These are phyloP conservation scores for Pugionium cornutum DNA, from an alignment of 345 rosid species.

Conservation along the genomic window DNA sequence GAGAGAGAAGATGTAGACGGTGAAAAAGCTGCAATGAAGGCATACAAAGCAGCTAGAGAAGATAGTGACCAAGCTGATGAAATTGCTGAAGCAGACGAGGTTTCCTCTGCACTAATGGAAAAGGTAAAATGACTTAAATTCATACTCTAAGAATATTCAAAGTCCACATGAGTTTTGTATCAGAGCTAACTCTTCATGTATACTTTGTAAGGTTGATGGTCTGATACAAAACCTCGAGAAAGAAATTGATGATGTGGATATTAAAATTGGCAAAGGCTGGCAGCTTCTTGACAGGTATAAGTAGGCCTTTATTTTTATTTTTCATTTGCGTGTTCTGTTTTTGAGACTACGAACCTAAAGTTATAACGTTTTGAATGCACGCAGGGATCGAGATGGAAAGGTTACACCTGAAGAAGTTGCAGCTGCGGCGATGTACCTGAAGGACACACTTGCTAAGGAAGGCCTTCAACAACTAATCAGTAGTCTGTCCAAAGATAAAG, in stretches of 20 bases:
- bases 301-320: neutral
- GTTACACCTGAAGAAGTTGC: constrained; percentile 90
- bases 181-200: constrained; percentile 23
- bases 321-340: neutral
- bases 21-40: constrained; percentile 72
- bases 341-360: constrained; percentile 7
- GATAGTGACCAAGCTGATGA: constrained; percentile 55
- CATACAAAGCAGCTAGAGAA: constrained; percentile 81
- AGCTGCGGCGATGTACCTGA: constrained; percentile 76
- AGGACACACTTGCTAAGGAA: constrained; percentile 68
- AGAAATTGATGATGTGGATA: constrained; percentile 86
- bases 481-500: constrained; percentile 77
- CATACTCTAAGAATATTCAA: neutral
- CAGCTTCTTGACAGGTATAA: constrained; percentile 74
- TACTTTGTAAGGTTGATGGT: constrained; percentile 62
- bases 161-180: constrained; percentile 9
- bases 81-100: constrained; percentile 54
- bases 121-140: constrained; percentile 46
- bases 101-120: constrained; percentile 79
- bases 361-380: constrained; percentile 7
- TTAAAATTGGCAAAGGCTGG: constrained; percentile 77
- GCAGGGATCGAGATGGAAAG: constrained; percentile 85
- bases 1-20: constrained; percentile 66
- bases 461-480: constrained; percentile 77
- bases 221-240: constrained; percentile 88